Evolutionary conservation across 257 asterid genomes (phyloP).

Genomic region (Handroanthus guayacan): DNA sequence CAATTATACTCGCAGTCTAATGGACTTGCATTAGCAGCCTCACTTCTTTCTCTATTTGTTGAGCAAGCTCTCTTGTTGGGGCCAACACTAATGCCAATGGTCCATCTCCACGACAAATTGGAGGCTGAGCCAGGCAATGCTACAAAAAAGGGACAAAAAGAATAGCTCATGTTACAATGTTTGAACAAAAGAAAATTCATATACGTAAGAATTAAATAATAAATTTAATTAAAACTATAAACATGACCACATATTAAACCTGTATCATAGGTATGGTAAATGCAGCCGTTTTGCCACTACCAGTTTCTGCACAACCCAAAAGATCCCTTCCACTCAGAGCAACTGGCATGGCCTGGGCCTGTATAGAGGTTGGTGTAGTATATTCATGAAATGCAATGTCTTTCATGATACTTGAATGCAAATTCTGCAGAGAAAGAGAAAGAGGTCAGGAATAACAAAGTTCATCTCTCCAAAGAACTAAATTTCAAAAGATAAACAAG

Average conservation of each 20-base stretch:
- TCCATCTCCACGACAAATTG: constrained; percentile 89
- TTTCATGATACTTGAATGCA: constrained; percentile 73
- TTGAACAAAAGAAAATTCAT: constrained; percentile 17
- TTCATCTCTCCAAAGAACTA: constrained; percentile 17
- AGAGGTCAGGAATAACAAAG: constrained; percentile 14
- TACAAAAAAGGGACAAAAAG: constrained; percentile 43
- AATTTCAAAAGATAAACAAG: constrained; percentile 14
- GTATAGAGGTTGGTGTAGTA: constrained; percentile 85
- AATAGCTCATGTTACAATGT: constrained; percentile 21
- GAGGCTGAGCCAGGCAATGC: constrained; percentile 84
- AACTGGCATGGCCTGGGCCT: constrained; percentile 94
- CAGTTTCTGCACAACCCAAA: constrained; percentile 95
- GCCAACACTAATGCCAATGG: constrained; percentile 89
- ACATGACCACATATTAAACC: constrained; percentile 49
- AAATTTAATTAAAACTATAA: constrained; percentile 20
- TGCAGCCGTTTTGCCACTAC: constrained; percentile 93
- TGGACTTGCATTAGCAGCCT: constrained; percentile 33
- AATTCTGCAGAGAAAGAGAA: constrained; percentile 55
- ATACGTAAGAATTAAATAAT: neutral
- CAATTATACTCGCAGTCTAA: constrained; percentile 10
- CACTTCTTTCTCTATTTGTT: constrained; percentile 92
- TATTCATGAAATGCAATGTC: constrained; percentile 83
- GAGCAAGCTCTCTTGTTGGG: constrained; percentile 95
- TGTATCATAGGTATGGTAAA: constrained; percentile 88
- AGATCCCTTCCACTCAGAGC: constrained; percentile 91